These are phyloP conservation scores for Baorangia bicolor DNA, from an alignment of 768 basidiomycete genomes.

Conservation along the genomic window DNA sequence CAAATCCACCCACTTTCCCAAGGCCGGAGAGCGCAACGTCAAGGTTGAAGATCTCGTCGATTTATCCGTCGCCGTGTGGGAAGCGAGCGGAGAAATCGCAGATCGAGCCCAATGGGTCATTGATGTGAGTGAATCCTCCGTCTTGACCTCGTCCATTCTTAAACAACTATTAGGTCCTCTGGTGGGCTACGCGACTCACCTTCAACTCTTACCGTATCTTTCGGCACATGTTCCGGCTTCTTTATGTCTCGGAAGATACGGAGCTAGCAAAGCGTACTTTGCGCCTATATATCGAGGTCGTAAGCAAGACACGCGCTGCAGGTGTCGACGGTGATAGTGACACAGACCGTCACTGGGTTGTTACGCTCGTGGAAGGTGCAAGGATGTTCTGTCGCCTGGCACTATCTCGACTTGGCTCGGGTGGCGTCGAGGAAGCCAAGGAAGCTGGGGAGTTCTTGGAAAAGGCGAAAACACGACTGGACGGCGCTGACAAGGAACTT, in stretches of 20 bases:
- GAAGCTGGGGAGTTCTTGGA: constrained; percentile 63
- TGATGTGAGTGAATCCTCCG: constrained; percentile 53
- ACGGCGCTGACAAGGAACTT: constrained; percentile 48
- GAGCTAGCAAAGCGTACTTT: constrained; percentile 72
- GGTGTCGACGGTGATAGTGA: constrained; percentile 53
- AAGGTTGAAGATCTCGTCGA: constrained; percentile 85
- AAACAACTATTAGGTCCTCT: constrained; percentile 59
- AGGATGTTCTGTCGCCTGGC: constrained; percentile 68
- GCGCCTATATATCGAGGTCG: constrained; percentile 78
- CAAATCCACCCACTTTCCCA: constrained; percentile 72
- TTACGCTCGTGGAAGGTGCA: constrained; percentile 73
- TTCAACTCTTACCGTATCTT: constrained; percentile 88
- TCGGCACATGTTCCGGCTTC: constrained; percentile 78
- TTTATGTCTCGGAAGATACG: constrained; percentile 59
- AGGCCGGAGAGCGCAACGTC: constrained; percentile 73
- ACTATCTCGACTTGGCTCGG: constrained; percentile 33
- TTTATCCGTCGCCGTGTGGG: constrained; percentile 78
- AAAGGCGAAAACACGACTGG: constrained; percentile 57
- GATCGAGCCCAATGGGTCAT: constrained; percentile 75
- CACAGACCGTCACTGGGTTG: constrained; percentile 68
- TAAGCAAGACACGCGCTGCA: constrained; percentile 73
- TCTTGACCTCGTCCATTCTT: neutral
- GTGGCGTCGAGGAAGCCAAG: constrained; percentile 54
- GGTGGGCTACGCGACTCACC: constrained; percentile 93
- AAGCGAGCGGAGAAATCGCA: constrained; percentile 61